phyloP scores from a whole-genome alignment of 495 filamentous ascomycete genomes.

The Tuber calosporum region DNA sequence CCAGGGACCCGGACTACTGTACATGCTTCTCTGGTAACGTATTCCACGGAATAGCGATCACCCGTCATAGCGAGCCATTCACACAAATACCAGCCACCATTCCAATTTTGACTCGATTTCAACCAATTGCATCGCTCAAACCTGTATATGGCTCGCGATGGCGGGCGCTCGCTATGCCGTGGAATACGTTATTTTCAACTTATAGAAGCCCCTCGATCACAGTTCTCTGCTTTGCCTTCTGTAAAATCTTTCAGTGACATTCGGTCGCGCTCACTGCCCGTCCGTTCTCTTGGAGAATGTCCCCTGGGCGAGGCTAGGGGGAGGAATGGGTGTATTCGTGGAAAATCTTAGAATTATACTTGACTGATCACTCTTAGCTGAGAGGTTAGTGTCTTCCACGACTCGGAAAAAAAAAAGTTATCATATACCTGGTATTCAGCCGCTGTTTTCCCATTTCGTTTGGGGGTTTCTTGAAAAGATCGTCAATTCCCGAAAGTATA shows the following conservation, averaged over 20 bases:
- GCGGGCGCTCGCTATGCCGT: too few species aligned
- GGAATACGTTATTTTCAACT: not conserved
- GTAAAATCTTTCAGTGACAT: not conserved
- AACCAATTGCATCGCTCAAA: too few species aligned
- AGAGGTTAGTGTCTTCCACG: not conserved
- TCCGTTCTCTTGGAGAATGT: not conserved
- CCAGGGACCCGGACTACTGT: not conserved
- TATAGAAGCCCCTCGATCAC: not conserved
- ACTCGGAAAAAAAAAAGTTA: too few species aligned
- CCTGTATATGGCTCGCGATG: too few species aligned
- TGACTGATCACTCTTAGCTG: not conserved
- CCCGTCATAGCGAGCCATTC: too few species aligned
- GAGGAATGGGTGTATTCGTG: not conserved
- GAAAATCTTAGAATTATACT: not conserved
- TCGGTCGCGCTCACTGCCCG: not conserved
- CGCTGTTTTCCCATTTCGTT: not conserved
- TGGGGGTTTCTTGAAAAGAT: not conserved
- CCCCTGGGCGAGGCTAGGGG: not conserved
- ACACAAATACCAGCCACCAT: too few species aligned
- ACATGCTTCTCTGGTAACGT: not conserved
- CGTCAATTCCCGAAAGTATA: not conserved
- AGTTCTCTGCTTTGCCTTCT: not conserved
- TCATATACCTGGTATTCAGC: not conserved
- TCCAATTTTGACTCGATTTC: too few species aligned
- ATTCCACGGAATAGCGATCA: too few species aligned